Base-by-base conservation (phyloP, 306 rosid genomes). In the Lagenaria siceraria region DNA sequence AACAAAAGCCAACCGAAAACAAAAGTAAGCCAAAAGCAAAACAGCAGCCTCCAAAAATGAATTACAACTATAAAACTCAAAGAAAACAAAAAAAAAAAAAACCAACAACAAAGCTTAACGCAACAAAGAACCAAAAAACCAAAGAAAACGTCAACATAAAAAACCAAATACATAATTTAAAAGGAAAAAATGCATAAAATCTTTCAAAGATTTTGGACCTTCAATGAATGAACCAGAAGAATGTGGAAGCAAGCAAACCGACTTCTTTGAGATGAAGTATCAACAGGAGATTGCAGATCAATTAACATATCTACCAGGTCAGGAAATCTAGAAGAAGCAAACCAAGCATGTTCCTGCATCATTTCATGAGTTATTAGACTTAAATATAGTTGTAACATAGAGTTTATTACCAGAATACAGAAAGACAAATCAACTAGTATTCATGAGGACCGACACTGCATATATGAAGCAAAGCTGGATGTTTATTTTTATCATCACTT, bases 281-380 rank as follows among this genome's bases (percentile, higher is more conserved):
- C 88, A 64, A 75, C 80, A 42, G 97, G 87, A 84, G 93, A 78
- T 74, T 89, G 88, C 81, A 85, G 75, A 80, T 82, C 82, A 65
- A 84, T 87, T 63, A 95, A 80, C 81, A 90, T 77, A 81, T 90
- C 92, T 73, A 87, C 86, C 74, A 92, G 79, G 82, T 90, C 93
- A 35, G 54, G 76, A 73, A 82, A 88, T 59, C 82, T 86, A 35
- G 89, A 73, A 82, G 90, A 89, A 77, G 87, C 77, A 85, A 88
- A 87, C 79, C 82, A 75, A 38, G 83, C 66, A 75, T 90, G 92
- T 60, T 87, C 97, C 98, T 95, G 97, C 86, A 87, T 27, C 79
- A 85, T 85, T 68, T 8, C 51, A 46, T 25, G 58, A 71, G 27
- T 5, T 36, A 42, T 31, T 69, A 8, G 56, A 46, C 38, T 29